Percentiles rank a stretch among this genome's conserved stretches.
These are phyloP conservation scores for Nothophoma quercina DNA, from an alignment of 2,329 filamentous ascomycete genomes.

Conservation along the genomic window DNA sequence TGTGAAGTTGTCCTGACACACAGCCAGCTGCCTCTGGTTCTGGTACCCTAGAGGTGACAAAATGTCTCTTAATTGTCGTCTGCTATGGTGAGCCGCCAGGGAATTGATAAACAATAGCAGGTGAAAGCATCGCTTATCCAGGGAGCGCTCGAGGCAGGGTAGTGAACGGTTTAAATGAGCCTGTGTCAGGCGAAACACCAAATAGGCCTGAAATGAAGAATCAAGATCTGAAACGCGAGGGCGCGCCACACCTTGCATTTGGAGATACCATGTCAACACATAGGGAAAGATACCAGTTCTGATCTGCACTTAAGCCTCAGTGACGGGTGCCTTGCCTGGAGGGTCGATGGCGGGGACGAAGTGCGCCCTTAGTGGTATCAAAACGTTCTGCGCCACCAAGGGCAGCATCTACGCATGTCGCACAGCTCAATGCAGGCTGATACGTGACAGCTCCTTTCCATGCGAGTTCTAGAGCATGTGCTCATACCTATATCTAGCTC, in stretches of 20 bases:
- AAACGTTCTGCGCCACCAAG: neutral
- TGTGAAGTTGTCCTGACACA: neutral
- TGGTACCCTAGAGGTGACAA: neutral
- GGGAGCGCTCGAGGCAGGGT: slow-evolving; percentile 5
- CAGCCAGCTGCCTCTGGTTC: too few relatives aligned
- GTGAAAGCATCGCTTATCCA: slow-evolving; percentile 15
- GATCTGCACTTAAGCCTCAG: neutral
- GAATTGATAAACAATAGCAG: neutral
- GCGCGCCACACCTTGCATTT: slow-evolving; percentile 18
- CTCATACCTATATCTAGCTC: neutral
- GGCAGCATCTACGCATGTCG: neutral
- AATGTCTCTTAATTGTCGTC: neutral
- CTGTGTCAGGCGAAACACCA: slow-evolving; percentile 29
- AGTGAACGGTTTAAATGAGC: slow-evolving; percentile 22
- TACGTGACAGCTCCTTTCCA: neutral
- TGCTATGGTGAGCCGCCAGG: slow-evolving; percentile 1
- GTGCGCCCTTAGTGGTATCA: neutral
- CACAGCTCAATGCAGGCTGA: neutral
- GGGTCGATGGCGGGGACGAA: neutral
- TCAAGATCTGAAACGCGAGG: slow-evolving; percentile 30
- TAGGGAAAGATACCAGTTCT: neutral
- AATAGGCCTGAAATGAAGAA: slow-evolving; percentile 23
- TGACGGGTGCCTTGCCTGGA: neutral
- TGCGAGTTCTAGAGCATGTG: neutral
- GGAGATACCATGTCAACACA: neutral